Conservation (phyloP, 306 rosid species). For the Rosa persica region DNA sequence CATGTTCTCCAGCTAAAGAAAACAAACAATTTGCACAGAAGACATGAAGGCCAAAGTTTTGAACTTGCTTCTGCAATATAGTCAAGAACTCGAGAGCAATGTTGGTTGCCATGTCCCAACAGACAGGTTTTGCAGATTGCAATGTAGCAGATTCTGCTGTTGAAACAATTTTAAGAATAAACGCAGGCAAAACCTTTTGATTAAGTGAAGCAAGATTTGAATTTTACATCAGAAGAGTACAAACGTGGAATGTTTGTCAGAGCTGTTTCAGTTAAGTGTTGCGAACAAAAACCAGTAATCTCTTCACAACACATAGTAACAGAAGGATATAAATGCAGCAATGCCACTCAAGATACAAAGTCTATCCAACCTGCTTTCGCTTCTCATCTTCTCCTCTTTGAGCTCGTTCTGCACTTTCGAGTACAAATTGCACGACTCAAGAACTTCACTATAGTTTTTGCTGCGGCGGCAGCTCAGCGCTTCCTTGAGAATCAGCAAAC, state of each 20-base stretch:
- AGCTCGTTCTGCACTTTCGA: constrained; percentile 72
- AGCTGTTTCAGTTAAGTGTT: constrained; percentile 25
- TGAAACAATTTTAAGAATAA: background rate
- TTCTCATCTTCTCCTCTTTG: constrained; percentile 83
- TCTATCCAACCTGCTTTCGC: constrained; percentile 65
- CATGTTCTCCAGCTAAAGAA: background rate
- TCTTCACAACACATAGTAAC: constrained; percentile 53
- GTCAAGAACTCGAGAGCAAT: background rate
- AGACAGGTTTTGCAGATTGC: background rate
- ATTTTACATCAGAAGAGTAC: constrained; percentile 28
- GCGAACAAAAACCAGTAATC: constrained; percentile 15
- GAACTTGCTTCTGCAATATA: background rate
- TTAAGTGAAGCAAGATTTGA: constrained; percentile 29
- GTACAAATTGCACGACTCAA: constrained; percentile 70
- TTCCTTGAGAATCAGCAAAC: constrained; percentile 77
- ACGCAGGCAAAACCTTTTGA: background rate
- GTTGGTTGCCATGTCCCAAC: background rate
- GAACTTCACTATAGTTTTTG: constrained; percentile 65
- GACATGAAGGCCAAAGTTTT: background rate
- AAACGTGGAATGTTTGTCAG: constrained; percentile 28
- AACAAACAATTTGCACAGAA: background rate
- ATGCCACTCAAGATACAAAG: constrained; percentile 48
- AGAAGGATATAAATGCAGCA: constrained; percentile 39
- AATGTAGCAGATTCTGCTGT: constrained; percentile 5
- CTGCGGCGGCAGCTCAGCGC: constrained; percentile 74